Base-by-base conservation (phyloP, 495 filamentous ascomycete genomes). In the Talaromyces wortmannii region DNA sequence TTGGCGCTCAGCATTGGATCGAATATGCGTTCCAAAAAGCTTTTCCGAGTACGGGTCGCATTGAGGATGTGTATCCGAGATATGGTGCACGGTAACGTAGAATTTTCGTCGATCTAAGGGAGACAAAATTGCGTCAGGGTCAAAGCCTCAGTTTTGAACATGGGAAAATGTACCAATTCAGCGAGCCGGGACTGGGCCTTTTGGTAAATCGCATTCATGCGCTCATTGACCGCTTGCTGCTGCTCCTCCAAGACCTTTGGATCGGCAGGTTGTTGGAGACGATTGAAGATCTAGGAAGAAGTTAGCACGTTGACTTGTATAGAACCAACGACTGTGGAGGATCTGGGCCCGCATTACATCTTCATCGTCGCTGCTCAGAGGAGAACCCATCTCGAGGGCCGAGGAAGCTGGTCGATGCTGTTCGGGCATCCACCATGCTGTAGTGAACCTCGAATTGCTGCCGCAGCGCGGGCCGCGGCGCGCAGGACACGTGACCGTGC, bases 1-100 rank as follows among this genome's bases (percentile, higher is more conserved):
- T 87, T 85, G 31, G 78, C 78, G 60, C 82, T 85, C 13, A 97
- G 72, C 3, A 96, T 67, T 5, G 92, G 90, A 53, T 82, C 77
- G 73, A 97, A 82, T 55, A 96, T 70, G 17, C 82, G 79, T 61
- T 90, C 79, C 29, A 98, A 83, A 66, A 97, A 95, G 55, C 79
- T 75, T 51, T 81, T 77, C 33, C 92, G 82, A 4, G 92, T 97
- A 58, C 92, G 80, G 17, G 73, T 75, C 8, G 89, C 90, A 61
- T 86, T 85, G 55, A 92, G 78, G 52, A 99, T 78, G 58, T 86
- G 83, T 66, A 97, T 79, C 30, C 84, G 85, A 52, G 87, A 89
- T 71, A 98, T 86, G 5, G 88, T 84, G 48, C 90, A 86, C 13
- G 79, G 91, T 60, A 88, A 77, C 58, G 81, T 95, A 63, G 81